Evolutionary conservation across 2,329 filamentous ascomycete genomes (phyloP), one percentile per base, ranked within the genome.

Genomic region (Penicillium sp.): DNA sequence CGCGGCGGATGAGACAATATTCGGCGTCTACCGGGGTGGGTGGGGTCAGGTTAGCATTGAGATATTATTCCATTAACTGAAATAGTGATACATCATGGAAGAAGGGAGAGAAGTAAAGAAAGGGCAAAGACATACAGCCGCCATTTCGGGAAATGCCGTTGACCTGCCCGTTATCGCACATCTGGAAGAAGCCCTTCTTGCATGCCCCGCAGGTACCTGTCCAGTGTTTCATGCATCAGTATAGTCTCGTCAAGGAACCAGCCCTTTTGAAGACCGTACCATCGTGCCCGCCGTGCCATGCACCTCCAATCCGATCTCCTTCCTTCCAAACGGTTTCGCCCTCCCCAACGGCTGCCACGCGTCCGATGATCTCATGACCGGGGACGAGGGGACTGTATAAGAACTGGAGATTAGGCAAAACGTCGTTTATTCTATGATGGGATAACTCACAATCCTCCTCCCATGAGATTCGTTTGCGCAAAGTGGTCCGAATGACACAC

Each of bases 1-100:
- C 76, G 67, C 63, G 27, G 33, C 70, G 69, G 21, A 78, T 63
- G n/a, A 65, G 62, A 54, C 71, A 73, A 56, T 78, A 77, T 67
- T 78, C 69, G 13, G 68, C 75, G 57, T 77, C 73, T 46, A 41
- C 10, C 21, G 19, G 27, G 25, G 6, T n/a, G 3, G 21, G 7
- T 25, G 10, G 4, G 12, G 19, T 23, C 6, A 23, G 12, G 3
- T 42, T 23, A 42, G 40, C 3, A 8, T 15, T 42, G 40, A 23
- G 12, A n/a, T 27, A 6, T n/a, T 6, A 43, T n/a, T 27, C 13
- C 6, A 4, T n/a, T 1, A 12, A 12, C 15, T 15, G 23, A 45
- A 19, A 45, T 2, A 7, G 5, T 13, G 17, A 4, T 13, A 6
- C 10, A 31, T 31, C 12, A 19, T 7, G 5, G 2, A 10, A 45